A percentile compares a stretch with the other conserved stretches of the same genome.
Conservation (phyloP, 2,329 filamentous ascomycete species). For the Trichoderma asperellum region DNA sequence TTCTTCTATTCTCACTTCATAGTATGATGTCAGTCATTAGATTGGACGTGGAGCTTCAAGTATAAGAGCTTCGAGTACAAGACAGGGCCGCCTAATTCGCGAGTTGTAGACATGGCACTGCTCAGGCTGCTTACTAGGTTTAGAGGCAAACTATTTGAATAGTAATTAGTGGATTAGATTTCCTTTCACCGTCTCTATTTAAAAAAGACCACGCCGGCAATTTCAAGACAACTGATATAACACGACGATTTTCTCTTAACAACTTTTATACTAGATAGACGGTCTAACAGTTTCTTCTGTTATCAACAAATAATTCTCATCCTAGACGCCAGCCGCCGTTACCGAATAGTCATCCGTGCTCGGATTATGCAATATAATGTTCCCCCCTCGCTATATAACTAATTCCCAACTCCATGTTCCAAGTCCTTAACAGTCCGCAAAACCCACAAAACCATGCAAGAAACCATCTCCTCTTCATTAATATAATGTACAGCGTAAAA, state of each 20-base stretch:
- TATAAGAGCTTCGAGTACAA: background rate
- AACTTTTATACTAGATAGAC: background rate
- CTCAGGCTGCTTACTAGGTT: background rate
- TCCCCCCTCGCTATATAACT: conserved; percentile 13
- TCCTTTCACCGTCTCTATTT: background rate
- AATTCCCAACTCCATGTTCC: conserved; percentile 23
- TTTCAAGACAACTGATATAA: background rate
- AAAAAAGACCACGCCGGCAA: background rate
- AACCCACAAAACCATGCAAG: background rate
- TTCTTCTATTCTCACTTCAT: background rate
- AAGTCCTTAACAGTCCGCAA: conserved; percentile 25
- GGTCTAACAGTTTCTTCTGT: conserved; percentile 12
- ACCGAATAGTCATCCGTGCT: conserved; percentile 7
- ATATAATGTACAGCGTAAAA: conserved; percentile 4
- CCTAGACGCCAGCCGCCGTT: conserved; percentile 22
- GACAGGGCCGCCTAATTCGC: background rate
- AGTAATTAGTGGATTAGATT: background rate
- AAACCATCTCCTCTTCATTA: background rate
- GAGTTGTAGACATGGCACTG: background rate
- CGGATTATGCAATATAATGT: conserved; percentile 20
- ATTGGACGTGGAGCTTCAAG: background rate
- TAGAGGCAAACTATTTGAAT: background rate
- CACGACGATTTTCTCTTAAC: background rate
- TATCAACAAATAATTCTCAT: conserved; percentile 5
- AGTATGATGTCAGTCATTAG: background rate